Conservation (phyloP, 768 basidiomycete genomes). For the Krasilnikovozyma curviuscula region DNA sequence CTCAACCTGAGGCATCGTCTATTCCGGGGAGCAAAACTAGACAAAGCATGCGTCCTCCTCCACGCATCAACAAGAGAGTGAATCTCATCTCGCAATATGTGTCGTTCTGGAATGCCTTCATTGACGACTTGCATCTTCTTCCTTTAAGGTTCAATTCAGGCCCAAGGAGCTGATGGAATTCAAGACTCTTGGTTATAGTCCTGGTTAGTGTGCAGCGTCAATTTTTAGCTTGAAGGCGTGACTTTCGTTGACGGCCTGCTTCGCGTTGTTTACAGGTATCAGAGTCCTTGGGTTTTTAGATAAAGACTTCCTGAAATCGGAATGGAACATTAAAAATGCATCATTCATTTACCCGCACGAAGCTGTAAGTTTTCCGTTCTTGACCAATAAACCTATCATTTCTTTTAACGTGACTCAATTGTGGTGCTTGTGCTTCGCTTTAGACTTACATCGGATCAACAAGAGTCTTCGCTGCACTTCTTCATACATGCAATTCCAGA, state of each 20-base stretch:
- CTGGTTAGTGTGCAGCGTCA: constrained; percentile 35
- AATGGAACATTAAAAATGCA: constrained; percentile 83
- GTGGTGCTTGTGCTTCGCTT: no score
- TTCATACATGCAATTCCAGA: constrained; percentile 63
- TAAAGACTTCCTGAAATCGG: constrained; percentile 45
- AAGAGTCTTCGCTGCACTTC: constrained; percentile 69
- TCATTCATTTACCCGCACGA: constrained; percentile 85
- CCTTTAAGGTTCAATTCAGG: constrained; percentile 56
- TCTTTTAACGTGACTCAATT: constrained; percentile 3
- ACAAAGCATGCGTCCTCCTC: no score
- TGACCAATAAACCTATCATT: not conserved
- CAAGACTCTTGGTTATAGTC: constrained; percentile 57
- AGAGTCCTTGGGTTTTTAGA: constrained; percentile 86
- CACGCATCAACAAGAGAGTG: no score
- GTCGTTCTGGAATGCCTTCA: not conserved
- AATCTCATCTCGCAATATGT: no score
- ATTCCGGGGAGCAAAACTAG: no score
- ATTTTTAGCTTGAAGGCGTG: not conserved
- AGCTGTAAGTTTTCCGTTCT: constrained; percentile 33
- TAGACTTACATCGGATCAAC: constrained; percentile 75
- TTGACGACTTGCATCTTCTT: not conserved
- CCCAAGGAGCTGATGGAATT: constrained; percentile 65
- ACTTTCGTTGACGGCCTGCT: not conserved
- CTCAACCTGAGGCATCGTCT: no score
- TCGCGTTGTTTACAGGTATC: constrained; percentile 36